Conservation (phyloP, 495 filamentous ascomycete genomes). For the Barbatosphaeria neglecta region DNA sequence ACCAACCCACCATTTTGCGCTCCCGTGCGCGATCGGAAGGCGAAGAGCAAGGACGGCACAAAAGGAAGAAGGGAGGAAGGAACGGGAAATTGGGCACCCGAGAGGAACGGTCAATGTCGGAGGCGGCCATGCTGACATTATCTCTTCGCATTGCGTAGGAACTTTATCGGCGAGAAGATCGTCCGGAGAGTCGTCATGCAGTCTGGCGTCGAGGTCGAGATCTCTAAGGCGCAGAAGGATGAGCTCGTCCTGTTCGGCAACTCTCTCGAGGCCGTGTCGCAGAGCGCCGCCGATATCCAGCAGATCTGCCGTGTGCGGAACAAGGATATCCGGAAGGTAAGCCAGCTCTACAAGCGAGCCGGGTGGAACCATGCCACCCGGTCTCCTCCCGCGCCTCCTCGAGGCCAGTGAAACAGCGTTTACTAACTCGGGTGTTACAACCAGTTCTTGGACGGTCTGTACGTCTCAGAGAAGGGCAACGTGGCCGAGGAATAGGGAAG, state of each 20-base stretch:
- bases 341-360: too few species aligned
- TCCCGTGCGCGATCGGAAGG: too few species aligned
- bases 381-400: too few species aligned
- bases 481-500: conserved; percentile 54
- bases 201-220: conserved; percentile 76
- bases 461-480: conserved; percentile 96
- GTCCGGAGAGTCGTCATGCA: conserved; percentile 84
- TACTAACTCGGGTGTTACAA: conserved; percentile 21
- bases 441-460: conserved; percentile 98
- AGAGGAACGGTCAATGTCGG: too few species aligned
- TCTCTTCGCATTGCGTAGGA: too few species aligned
- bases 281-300: conserved; percentile 97
- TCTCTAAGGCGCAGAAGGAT: conserved; percentile 88
- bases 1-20: too few species aligned
- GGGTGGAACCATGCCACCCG: too few species aligned
- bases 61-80: background rate
- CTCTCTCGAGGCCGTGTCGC: conserved; percentile 91
- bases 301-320: conserved; percentile 97
- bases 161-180: conserved; percentile 99
- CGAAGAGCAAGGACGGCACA: background rate
- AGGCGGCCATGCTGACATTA: conserved; percentile 23
- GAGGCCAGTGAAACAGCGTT: too few species aligned
- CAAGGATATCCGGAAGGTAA: conserved; percentile 99
- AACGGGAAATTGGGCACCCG: too few species aligned
- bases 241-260: conserved; percentile 88